A percentile compares a stretch with the other conserved stretches of the same genome.
Evolutionary conservation across 2,329 filamentous ascomycete species (phyloP).

Genomic region (Fusarium pseudocircinatum): DNA sequence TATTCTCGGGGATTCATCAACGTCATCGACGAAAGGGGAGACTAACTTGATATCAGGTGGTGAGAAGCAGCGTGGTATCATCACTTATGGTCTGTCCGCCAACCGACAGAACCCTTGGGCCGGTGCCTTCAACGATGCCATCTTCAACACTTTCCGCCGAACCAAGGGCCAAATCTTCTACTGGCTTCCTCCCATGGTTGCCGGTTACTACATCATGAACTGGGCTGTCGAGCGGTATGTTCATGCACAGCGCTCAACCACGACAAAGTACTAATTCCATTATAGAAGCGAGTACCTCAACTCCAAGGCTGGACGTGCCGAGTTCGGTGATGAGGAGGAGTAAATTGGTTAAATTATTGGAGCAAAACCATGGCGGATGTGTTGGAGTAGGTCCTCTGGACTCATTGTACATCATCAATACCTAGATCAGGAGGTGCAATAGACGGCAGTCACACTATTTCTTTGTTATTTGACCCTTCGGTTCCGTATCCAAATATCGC

Average conservation of each 20-base stretch:
- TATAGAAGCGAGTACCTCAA: constrained; percentile 81
- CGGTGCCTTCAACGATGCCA: constrained; percentile 77
- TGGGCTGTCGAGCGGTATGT: constrained; percentile 92
- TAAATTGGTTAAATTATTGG: constrained; percentile 43
- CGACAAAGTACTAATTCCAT: constrained; percentile 13
- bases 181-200: constrained; percentile 80
- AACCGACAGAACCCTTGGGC: constrained; percentile 93
- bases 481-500: too few relatives aligned
- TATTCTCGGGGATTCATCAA: not conserved
- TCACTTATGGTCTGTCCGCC: constrained; percentile 78
- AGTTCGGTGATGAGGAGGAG: constrained; percentile 59
- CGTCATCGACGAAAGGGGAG: not conserved
- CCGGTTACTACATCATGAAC: constrained; percentile 83
- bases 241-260: not conserved
- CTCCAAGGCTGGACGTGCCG: constrained; percentile 77
- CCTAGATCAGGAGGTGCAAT: constrained; percentile 51
- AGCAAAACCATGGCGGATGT: constrained; percentile 31
- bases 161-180: constrained; percentile 89
- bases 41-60: constrained; percentile 57
- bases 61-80: constrained; percentile 70
- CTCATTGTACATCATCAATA: constrained; percentile 54
- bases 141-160: constrained; percentile 96
- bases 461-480: constrained; percentile 21
- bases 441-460: constrained; percentile 46
- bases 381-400: constrained; percentile 47